Conservation (phyloP, 257 asterid species). For the Sherardia arvensis region DNA sequence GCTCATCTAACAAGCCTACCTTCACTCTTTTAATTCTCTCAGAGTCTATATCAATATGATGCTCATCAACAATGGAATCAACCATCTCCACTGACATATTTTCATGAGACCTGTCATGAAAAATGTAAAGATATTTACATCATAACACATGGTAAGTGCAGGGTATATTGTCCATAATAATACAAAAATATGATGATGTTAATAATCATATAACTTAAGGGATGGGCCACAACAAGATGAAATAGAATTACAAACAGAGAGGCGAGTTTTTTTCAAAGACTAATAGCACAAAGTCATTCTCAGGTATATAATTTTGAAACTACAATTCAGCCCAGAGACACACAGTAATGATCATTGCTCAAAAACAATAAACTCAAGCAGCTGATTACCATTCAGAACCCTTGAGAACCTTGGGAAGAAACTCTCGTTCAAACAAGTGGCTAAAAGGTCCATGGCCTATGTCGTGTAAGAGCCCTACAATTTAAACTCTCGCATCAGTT, state of each 20-base stretch:
- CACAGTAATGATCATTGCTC: background rate
- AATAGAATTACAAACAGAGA: background rate
- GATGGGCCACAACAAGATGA: background rate
- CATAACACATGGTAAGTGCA: background rate
- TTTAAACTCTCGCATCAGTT: conserved; percentile 11
- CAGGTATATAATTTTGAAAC: background rate
- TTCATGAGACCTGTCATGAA: conserved; percentile 73
- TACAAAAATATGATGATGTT: background rate
- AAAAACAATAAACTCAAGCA: background rate
- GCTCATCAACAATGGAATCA: conserved; percentile 73
- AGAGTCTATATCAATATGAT: conserved; percentile 60
- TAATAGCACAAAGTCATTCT: background rate
- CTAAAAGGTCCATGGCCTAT: conserved; percentile 97
- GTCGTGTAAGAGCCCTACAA: conserved; percentile 84
- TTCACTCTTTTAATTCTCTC: conserved; percentile 49
- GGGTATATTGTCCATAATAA: background rate
- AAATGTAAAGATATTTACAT: background rate
- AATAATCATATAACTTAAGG: background rate
- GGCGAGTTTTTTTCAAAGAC: background rate
- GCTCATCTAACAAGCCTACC: conserved; percentile 35
- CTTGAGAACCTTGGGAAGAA: conserved; percentile 58
- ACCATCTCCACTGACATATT: conserved; percentile 75
- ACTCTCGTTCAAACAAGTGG: conserved; percentile 87
- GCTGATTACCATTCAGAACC: conserved; percentile 60
- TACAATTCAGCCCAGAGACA: background rate